Percentiles rank a stretch among this genome's conserved stretches.
Conservation (phyloP, 208 protist genomes). For the Acanthamoeba royreba region DNA sequence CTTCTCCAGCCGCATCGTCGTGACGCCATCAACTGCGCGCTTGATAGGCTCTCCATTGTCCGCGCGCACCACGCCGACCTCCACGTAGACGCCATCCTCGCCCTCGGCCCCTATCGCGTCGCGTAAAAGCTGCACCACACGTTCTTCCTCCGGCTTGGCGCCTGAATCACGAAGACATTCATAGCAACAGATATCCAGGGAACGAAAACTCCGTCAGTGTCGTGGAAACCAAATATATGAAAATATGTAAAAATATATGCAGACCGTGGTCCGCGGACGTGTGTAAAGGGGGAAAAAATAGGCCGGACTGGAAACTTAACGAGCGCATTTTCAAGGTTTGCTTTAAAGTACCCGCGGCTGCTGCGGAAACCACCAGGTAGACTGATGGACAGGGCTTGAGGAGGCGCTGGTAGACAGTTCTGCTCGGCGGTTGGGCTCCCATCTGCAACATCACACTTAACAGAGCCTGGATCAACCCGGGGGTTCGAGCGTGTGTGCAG, state of each 20-base stretch:
- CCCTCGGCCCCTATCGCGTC: neutral
- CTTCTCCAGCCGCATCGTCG: neutral
- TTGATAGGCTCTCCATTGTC: neutral
- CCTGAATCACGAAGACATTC: neutral
- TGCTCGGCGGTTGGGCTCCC: neutral
- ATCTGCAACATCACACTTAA: neutral
- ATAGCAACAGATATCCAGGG: no score
- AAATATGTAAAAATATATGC: no score
- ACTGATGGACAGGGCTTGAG: neutral
- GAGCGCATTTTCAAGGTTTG: no score
- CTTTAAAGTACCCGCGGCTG: neutral
- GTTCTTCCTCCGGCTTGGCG: neutral
- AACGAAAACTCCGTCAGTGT: no score
- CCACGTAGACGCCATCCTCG: neutral
- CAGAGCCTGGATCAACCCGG: no score
- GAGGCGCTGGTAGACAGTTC: neutral
- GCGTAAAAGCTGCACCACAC: neutral
- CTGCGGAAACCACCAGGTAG: neutral
- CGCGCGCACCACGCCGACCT: neutral
- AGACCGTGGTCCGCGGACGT: no score
- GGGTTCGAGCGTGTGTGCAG: no score
- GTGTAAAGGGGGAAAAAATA: neutral
- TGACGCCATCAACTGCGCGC: neutral
- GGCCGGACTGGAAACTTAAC: neutral
- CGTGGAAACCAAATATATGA: neutral